Evolutionary conservation across 2,329 filamentous ascomycete genomes (phyloP).

Genomic region (Trichoderma sp.): DNA sequence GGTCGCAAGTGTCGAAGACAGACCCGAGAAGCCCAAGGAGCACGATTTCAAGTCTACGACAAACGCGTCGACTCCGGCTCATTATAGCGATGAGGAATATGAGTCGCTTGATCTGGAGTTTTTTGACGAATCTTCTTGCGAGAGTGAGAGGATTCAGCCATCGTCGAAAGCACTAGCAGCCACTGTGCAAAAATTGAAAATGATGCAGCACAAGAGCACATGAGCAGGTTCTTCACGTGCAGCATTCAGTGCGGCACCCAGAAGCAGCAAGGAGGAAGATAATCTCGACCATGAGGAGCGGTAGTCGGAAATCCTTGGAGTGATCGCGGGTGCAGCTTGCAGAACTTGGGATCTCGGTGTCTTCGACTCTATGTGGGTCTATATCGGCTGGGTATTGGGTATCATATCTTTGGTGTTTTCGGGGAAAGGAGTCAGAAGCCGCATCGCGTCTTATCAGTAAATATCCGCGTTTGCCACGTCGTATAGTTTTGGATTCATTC

Average conservation of each 20-base stretch:
- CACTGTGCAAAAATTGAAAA: background rate
- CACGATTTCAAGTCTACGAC: background rate
- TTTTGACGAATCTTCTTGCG: background rate
- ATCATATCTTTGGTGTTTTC: background rate
- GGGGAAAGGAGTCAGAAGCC: background rate
- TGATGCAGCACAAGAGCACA: background rate
- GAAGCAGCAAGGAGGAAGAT: background rate
- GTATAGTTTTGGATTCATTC: background rate
- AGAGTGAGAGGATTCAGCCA: background rate
- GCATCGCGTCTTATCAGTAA: background rate
- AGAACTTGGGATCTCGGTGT: background rate
- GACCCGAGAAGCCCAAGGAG: background rate
- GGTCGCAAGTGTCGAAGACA: background rate
- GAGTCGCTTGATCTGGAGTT: fast-evolving
- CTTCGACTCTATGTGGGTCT: background rate
- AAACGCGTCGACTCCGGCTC: too few relatives aligned
- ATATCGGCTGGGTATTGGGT: background rate
- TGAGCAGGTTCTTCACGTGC: background rate
- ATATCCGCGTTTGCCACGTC: background rate
- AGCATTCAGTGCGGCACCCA: background rate
- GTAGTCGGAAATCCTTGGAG: background rate
- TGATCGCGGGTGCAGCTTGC: background rate
- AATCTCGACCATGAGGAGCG: background rate
- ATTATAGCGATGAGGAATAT: background rate
- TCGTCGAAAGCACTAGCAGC: background rate